Evolutionary conservation across 148 eudicot genomes (phyloP), one percentile per base, ranked within the genome.

Genomic region (Simmondsia chinensis): DNA sequence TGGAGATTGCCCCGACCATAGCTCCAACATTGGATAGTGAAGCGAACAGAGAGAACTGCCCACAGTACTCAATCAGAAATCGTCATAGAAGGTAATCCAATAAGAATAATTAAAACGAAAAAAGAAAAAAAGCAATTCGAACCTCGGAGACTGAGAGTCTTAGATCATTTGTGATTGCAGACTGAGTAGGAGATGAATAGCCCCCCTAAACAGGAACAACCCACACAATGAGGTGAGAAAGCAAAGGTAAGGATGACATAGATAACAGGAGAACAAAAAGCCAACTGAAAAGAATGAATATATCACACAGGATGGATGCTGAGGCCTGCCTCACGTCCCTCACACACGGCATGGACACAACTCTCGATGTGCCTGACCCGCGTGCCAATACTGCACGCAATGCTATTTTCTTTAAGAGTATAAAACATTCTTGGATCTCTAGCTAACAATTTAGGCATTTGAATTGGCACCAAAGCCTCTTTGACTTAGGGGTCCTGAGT

Each of bases 1-100:
- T 91, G 2, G 94, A 79, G 49, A 86, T 76, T 48, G 99, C 99
- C 14, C 99, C 99, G 66, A 91, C 95, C 99, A 91, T 91, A 27
- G 99, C 95, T 46, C 99, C 99, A 59, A 91, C 99, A 47, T 91
- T 91, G 3, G 88, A 79, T 52, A 91, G 64, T 14, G 95, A 91
- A 56, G 94, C 99, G 56, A 91, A 91, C 52, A 73, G 49, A 20
- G 99, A 91, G 59, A 70, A 91, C 95, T 91, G 85, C 39, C 37
- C 24, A 39, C 53, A 30, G 20, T 9, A 8, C 39, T 19, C 12
- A 32, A 46, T 65, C 24, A 59, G 38, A 22, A 38, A 42, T 21
- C 9, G 9, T 43, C 31, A 60, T 56, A 11, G 3, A 40, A 54
- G 43, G 3, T 17, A 24, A 50, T 19, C 21, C 30, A 22, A 26